A percentile compares a stretch with the other conserved stretches of the same genome.
Evolutionary conservation across 371 early-diverging fungal genomes (phyloP).

Genomic region (Mycotypha africana): DNA sequence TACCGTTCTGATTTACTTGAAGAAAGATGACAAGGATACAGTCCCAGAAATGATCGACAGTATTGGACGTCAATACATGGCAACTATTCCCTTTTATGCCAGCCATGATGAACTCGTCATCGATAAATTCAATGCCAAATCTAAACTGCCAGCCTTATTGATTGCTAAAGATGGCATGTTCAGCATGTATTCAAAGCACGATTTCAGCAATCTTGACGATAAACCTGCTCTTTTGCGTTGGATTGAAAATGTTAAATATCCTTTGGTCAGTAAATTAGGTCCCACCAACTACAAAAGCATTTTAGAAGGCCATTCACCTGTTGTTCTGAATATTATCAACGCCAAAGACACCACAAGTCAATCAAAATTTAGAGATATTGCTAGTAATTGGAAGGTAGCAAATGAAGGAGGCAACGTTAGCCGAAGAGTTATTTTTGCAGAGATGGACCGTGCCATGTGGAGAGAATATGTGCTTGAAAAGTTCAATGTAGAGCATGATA

Average conservation of each 20-base stretch:
- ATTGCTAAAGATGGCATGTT: slow-evolving; percentile 31
- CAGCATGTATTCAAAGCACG: slow-evolving; percentile 17
- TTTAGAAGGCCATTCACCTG: slow-evolving; percentile 21
- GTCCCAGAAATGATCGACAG: slow-evolving; percentile 15
- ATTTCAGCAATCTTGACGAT: no score
- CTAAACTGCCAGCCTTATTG: slow-evolving; percentile 25
- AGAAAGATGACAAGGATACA: slow-evolving; percentile 9
- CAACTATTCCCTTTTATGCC: slow-evolving; percentile 26
- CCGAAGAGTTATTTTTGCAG: slow-evolving; percentile 10
- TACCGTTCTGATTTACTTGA: slow-evolving; percentile 31
- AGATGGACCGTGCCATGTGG: slow-evolving; percentile 19
- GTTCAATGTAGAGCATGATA: slow-evolving; percentile 5
- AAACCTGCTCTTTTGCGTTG: slow-evolving; percentile 21
- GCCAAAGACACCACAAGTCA: slow-evolving; percentile 9
- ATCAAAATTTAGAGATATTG: slow-evolving; percentile 18
- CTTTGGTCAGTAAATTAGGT: slow-evolving; percentile 25
- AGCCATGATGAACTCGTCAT: slow-evolving; percentile 22
- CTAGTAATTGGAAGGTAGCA: slow-evolving; percentile 7
- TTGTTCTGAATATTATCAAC: slow-evolving; percentile 24
- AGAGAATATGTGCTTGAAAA: slow-evolving; percentile 9
- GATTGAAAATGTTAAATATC: slow-evolving; percentile 36
- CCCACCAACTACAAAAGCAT: slow-evolving; percentile 29
- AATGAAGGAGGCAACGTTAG: slow-evolving; percentile 1
- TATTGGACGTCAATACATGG: slow-evolving; percentile 17
- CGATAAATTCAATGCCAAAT: slow-evolving; percentile 12